A percentile compares a stretch with the other conserved stretches of the same genome.
Evolutionary conservation across 2,329 filamentous ascomycete genomes (phyloP).

Genomic region (Metarhizium anisopliae): DNA sequence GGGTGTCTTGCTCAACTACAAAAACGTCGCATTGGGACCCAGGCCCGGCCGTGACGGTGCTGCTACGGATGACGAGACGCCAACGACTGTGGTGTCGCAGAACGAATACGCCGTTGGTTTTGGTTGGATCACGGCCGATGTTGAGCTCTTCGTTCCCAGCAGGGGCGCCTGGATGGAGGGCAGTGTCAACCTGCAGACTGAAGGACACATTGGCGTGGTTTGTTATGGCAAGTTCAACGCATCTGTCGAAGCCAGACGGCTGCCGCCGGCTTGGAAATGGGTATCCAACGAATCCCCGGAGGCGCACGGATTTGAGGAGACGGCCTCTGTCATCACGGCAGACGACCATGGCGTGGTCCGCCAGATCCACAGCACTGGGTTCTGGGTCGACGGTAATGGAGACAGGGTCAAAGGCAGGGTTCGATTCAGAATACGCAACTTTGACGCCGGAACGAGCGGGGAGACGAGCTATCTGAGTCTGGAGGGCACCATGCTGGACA

Average conservation of each 20-base stretch:
- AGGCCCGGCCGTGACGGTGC: slow-evolving; percentile 40
- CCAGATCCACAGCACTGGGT: slow-evolving; percentile 50
- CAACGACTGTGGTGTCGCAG: slow-evolving; percentile 41
- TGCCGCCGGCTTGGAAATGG: slow-evolving; percentile 78
- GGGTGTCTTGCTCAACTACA: slow-evolving; percentile 68
- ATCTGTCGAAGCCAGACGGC: slow-evolving; percentile 65
- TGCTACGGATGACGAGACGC: slow-evolving; percentile 38
- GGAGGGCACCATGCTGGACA: slow-evolving; percentile 75
- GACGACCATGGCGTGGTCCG: slow-evolving; percentile 44
- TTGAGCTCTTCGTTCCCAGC: slow-evolving; percentile 72
- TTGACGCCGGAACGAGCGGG: slow-evolving; percentile 68
- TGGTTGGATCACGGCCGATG: slow-evolving; percentile 80
- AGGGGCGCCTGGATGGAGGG: slow-evolving; percentile 70
- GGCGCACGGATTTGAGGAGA: slow-evolving; percentile 31
- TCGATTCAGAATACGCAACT: slow-evolving; percentile 72
- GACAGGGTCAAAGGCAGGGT: slow-evolving; percentile 61
- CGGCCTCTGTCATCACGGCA: slow-evolving; percentile 29
- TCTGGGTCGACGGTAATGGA: slow-evolving; percentile 67
- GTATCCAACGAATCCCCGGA: slow-evolving; percentile 44
- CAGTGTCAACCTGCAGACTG: slow-evolving; percentile 75
- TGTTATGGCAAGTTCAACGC: slow-evolving; percentile 92
- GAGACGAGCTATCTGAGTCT: slow-evolving; percentile 75
- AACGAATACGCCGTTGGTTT: slow-evolving; percentile 83
- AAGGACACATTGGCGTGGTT: slow-evolving; percentile 80
- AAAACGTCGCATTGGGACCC: slow-evolving; percentile 57